These are phyloP conservation scores for Fusarium metavorans DNA, from an alignment of 2,329 filamentous ascomycete species.

Conservation along the genomic window DNA sequence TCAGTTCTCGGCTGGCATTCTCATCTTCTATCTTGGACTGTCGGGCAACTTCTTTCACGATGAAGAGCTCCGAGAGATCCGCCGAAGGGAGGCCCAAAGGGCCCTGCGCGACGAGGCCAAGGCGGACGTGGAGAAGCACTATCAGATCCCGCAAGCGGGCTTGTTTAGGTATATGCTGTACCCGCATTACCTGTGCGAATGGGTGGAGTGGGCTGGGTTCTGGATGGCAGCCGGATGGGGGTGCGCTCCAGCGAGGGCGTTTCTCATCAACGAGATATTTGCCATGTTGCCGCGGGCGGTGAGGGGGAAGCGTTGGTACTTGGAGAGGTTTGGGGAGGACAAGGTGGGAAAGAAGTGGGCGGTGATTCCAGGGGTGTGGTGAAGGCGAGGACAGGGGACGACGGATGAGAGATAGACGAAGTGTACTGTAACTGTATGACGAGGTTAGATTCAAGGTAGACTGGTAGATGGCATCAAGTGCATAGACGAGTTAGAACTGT, in stretches of 20 bases:
- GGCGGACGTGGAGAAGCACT: slow-evolving; percentile 74
- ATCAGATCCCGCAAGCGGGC: slow-evolving; percentile 86
- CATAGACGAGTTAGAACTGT: neutral
- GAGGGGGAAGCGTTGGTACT: slow-evolving; percentile 87
- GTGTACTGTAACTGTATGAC: slow-evolving; percentile 2
- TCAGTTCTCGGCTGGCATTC: slow-evolving; percentile 73
- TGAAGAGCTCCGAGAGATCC: slow-evolving; percentile 87
- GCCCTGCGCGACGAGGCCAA: slow-evolving; percentile 49
- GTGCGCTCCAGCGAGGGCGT: slow-evolving; percentile 81
- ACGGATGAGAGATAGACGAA: slow-evolving; percentile 14
- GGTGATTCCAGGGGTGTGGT: slow-evolving; percentile 69
- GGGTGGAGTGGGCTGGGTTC: slow-evolving; percentile 95
- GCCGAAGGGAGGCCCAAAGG: slow-evolving; percentile 73
- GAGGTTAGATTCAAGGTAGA: neutral
- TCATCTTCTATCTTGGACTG: slow-evolving; percentile 82
- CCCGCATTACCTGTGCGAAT: slow-evolving; percentile 96
- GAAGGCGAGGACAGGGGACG: slow-evolving; percentile 6
- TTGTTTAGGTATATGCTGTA: slow-evolving; percentile 87
- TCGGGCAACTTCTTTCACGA: slow-evolving; percentile 89
- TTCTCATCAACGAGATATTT: slow-evolving; percentile 87
- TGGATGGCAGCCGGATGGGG: slow-evolving; percentile 77
- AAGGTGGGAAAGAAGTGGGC: slow-evolving; percentile 81
- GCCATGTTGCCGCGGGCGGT: slow-evolving; percentile 91
- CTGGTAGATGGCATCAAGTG: neutral
- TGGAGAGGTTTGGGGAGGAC: slow-evolving; percentile 86